Percentiles rank a stretch among this genome's conserved stretches.
Evolutionary conservation across 2,329 filamentous ascomycete genomes (phyloP).

Genomic region (Cercospora sp.): DNA sequence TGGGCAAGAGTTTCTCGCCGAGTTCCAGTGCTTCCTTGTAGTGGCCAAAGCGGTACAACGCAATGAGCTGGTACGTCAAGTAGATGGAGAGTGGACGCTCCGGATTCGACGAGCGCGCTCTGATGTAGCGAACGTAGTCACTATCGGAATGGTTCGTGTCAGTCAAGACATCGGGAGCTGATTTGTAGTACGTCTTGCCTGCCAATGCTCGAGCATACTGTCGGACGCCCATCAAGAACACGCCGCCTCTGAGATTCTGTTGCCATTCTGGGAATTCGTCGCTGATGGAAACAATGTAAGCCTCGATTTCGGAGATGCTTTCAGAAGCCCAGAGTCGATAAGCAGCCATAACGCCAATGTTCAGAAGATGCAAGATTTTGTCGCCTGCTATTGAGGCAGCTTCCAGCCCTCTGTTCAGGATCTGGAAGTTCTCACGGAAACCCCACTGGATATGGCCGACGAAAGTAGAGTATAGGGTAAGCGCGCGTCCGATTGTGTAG

Average conservation of each 20-base stretch:
- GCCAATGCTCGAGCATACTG: constrained; percentile 70
- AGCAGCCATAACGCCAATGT: constrained; percentile 66
- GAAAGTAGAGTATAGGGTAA: constrained; percentile 69
- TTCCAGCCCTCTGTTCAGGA: constrained; percentile 67
- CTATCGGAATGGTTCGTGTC: constrained; percentile 65
- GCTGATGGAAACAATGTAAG: constrained; percentile 69
- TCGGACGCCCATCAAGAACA: constrained; percentile 64
- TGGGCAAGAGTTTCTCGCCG: constrained; percentile 45
- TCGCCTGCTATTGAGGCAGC: constrained; percentile 67
- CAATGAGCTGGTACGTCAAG: constrained; percentile 54
- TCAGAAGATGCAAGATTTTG: constrained; percentile 69
- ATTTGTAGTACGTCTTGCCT: constrained; percentile 64
- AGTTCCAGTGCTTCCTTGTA: constrained; percentile 45
- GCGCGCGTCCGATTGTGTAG: constrained; percentile 66
- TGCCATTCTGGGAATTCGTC: constrained; percentile 74
- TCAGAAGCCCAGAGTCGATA: constrained; percentile 70
- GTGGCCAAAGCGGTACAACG: constrained; percentile 48
- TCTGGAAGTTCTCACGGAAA: constrained; percentile 58
- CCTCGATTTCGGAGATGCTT: constrained; percentile 67
- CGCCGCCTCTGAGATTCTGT: constrained; percentile 69
- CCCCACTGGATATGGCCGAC: constrained; percentile 68
- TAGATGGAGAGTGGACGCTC: constrained; percentile 68
- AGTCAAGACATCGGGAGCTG: constrained; percentile 60
- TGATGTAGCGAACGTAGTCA: constrained; percentile 55
- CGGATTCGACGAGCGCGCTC: constrained; percentile 56